These are phyloP conservation scores for Apiotrichum akiyoshidainum DNA, from an alignment of 1,284 basidiomycete genomes.

Conservation along the genomic window DNA sequence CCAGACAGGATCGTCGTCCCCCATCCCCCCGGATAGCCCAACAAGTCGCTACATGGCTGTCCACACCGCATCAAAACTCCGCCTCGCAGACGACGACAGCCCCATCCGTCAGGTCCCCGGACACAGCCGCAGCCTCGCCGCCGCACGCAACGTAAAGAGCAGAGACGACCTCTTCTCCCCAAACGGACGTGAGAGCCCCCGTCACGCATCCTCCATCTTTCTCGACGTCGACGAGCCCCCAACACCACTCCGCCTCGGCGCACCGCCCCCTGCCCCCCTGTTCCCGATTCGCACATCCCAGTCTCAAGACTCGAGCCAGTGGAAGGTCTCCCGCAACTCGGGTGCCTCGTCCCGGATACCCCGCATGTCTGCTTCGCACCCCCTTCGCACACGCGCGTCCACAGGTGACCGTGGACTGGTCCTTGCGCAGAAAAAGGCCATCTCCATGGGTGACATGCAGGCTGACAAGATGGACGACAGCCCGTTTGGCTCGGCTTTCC, in stretches of 20 bases:
- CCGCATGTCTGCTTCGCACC: conserved; percentile 33
- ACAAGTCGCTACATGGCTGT: conserved; percentile 28
- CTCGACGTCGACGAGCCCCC: conserved; percentile 13
- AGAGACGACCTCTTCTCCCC: conserved; percentile 22
- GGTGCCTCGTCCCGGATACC: conserved; percentile 24
- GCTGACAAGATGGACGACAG: conserved; percentile 32
- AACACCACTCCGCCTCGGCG: conserved; percentile 3
- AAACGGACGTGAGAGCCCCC: conserved; percentile 7
- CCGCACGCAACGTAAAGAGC: conserved; percentile 10
- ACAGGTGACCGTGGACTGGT: conserved; percentile 17
- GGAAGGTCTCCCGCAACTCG: conserved; percentile 1
- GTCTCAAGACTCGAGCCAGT: conserved; percentile 33
- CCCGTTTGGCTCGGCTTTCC: conserved; percentile 34
- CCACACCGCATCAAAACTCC: conserved; percentile 40
- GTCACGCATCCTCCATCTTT: conserved; percentile 7
- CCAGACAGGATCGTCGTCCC: conserved; percentile 27
- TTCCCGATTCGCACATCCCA: conserved; percentile 39
- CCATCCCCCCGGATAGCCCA: conserved; percentile 37
- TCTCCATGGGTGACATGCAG: conserved; percentile 42
- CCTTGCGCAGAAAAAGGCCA: conserved; percentile 40
- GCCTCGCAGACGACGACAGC: conserved; percentile 41
- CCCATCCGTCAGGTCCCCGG: conserved; percentile 43
- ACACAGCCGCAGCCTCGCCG: conserved; percentile 38
- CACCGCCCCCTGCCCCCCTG: conserved; percentile 21
- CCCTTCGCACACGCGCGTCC: conserved; percentile 25